phyloP scores from a whole-genome alignment of 2,329 filamentous ascomycete species.

The Chalaropsis thielavioides region DNA sequence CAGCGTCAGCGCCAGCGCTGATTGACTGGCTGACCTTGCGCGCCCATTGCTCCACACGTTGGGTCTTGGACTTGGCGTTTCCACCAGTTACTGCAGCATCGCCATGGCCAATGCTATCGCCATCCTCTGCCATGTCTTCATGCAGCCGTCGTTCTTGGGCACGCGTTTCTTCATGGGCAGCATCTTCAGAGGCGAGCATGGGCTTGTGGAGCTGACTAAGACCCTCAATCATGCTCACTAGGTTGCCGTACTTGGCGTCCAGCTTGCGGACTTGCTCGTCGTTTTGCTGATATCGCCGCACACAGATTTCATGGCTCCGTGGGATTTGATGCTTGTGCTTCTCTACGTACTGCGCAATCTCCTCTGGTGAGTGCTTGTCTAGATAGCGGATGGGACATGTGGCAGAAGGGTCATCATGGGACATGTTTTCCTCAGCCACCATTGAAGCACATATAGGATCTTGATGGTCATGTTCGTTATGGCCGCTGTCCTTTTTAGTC shows the following conservation, averaged over 20 bases:
- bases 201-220: constrained; percentile 77
- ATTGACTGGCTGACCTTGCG: constrained; percentile 47
- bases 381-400: constrained; percentile 89
- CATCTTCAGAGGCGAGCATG: constrained; percentile 52
- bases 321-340: constrained; percentile 91
- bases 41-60: constrained; percentile 76
- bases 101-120: constrained; percentile 20
- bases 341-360: constrained; percentile 86
- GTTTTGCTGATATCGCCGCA: constrained; percentile 77
- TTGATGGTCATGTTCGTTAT: constrained; percentile 26
- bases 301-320: constrained; percentile 82
- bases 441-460: constrained; percentile 53
- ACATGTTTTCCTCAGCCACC: constrained; percentile 42
- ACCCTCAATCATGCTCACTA: constrained; percentile 89
- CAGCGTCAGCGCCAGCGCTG: constrained; percentile 29
- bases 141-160: constrained; percentile 23
- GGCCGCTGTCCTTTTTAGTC: constrained; percentile 20
- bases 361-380: constrained; percentile 82
- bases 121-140: constrained; percentile 31
- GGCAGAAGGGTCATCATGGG: constrained; percentile 35
- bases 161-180: constrained; percentile 27
- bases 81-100: not conserved
- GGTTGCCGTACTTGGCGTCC: constrained; percentile 83
- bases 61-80: constrained; percentile 27
- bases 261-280: constrained; percentile 73